Conservation (phyloP, 1,284 basidiomycete species). For the Ustilago lituana region DNA sequence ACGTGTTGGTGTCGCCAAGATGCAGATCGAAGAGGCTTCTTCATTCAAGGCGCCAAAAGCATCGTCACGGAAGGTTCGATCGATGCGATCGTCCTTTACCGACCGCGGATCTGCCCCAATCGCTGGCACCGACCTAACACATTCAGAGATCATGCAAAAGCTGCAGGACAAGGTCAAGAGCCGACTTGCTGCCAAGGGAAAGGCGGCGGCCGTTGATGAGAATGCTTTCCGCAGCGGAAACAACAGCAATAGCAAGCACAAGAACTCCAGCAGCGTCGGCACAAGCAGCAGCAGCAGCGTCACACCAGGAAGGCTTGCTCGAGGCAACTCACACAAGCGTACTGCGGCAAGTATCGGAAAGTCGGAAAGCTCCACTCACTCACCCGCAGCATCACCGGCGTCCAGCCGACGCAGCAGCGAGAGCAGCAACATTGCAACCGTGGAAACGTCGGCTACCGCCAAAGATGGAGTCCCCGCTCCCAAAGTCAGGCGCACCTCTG, state of each 20-base stretch:
- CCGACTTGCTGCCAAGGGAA: constrained; percentile 37
- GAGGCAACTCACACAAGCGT: constrained; percentile 20
- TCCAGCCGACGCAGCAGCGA: constrained; percentile 1
- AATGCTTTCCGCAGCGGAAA: neutral
- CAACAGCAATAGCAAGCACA: neutral
- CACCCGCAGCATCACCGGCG: constrained; percentile 4
- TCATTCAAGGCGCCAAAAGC: constrained; percentile 2
- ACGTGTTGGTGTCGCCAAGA: constrained; percentile 29
- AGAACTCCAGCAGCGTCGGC: neutral
- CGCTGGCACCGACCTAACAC: constrained; percentile 28
- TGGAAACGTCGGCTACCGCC: constrained; percentile 10
- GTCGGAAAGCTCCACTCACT: neutral
- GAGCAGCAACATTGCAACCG: constrained; percentile 6
- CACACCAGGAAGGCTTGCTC: neutral
- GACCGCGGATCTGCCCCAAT: constrained; percentile 20
- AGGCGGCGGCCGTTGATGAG: neutral
- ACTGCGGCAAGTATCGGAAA: constrained; percentile 9
- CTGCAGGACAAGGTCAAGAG: constrained; percentile 42
- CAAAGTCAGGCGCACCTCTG: constrained; percentile 34
- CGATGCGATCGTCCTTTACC: constrained; percentile 26
- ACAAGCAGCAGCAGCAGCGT: neutral
- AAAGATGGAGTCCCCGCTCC: constrained; percentile 16
- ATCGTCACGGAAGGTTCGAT: constrained; percentile 6
- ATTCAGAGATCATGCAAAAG: constrained; percentile 44
- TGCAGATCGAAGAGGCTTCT: constrained; percentile 35